These are phyloP conservation scores for Calocybe gangraenosa DNA, from an alignment of 768 basidiomycete species.

Conservation along the genomic window DNA sequence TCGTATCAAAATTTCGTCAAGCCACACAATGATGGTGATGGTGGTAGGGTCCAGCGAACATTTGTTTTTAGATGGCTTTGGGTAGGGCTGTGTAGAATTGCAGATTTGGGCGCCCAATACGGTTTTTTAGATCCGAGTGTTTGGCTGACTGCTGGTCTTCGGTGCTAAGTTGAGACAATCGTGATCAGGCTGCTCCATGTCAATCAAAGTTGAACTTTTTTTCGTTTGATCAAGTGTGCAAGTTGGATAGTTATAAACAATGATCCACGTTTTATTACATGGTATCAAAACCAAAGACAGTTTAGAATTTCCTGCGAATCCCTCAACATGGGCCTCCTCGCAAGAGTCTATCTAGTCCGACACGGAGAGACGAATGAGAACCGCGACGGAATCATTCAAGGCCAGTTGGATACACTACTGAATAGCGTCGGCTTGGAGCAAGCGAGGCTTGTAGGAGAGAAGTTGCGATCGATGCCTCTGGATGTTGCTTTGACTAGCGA, in stretches of 20 bases:
- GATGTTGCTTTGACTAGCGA: conserved; percentile 67
- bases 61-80: too few species aligned
- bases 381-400: conserved; percentile 60
- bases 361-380: conserved; percentile 81
- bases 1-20: conserved; percentile 1
- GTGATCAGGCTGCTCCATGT: not conserved
- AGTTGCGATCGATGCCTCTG: conserved; percentile 52
- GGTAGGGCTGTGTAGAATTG: too few species aligned
- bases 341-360: conserved; percentile 61
- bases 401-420: conserved; percentile 66
- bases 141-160: too few species aligned
- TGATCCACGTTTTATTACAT: conserved; percentile 7
- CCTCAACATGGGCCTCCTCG: conserved; percentile 24
- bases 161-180: too few species aligned
- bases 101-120: too few species aligned
- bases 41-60: not conserved
- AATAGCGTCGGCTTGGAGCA: conserved; percentile 61
- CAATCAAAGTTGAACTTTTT: not conserved
- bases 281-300: too few species aligned
- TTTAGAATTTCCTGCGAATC: conserved; percentile 2
- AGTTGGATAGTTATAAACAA: conserved; percentile 3
- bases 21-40: too few species aligned
- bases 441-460: conserved; percentile 49
- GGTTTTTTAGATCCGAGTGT: too few species aligned
- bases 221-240: conserved; percentile 7